phyloP scores from a whole-genome alignment of 352 stramenopile genomes.

The Globisporangium radiosum region DNA sequence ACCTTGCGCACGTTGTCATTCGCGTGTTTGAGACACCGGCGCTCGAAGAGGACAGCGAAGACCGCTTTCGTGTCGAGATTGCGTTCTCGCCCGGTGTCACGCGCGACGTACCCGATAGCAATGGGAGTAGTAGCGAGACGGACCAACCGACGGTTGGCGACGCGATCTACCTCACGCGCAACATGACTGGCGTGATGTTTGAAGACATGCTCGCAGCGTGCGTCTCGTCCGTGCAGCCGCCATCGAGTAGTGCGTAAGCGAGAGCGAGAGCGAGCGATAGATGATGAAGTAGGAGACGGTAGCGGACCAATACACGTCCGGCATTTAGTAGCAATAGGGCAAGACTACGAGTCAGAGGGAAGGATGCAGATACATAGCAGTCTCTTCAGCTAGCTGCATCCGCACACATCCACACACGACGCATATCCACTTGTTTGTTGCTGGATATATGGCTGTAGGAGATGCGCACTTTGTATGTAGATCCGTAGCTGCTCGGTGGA shows the following conservation, averaged over 20 bases:
- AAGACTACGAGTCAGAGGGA: neutral
- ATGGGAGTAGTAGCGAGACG: neutral
- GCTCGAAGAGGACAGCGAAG: conserved; percentile 73
- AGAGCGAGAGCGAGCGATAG: neutral
- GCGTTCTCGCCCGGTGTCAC: conserved; percentile 74
- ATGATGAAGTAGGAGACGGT: neutral
- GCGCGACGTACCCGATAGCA: conserved; percentile 23
- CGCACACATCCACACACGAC: too few relatives aligned
- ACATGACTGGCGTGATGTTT: conserved; percentile 86
- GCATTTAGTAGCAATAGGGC: too few relatives aligned
- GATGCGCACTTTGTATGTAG: too few relatives aligned
- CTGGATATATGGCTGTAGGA: too few relatives aligned
- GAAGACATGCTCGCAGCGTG: conserved; percentile 85
- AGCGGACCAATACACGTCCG: too few relatives aligned
- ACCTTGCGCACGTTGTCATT: conserved; percentile 98
- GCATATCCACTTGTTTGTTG: too few relatives aligned
- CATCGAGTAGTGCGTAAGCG: neutral
- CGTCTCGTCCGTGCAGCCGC: conserved; percentile 65
- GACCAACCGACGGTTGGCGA: conserved; percentile 34
- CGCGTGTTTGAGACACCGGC: conserved; percentile 96
- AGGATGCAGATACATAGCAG: neutral
- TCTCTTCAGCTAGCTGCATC: too few relatives aligned
- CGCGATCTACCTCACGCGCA: conserved; percentile 77
- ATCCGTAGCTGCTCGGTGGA: neutral
- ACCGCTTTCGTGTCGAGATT: conserved; percentile 83